Conservation (phyloP, 305 asterid species). For the Vinca major region DNA sequence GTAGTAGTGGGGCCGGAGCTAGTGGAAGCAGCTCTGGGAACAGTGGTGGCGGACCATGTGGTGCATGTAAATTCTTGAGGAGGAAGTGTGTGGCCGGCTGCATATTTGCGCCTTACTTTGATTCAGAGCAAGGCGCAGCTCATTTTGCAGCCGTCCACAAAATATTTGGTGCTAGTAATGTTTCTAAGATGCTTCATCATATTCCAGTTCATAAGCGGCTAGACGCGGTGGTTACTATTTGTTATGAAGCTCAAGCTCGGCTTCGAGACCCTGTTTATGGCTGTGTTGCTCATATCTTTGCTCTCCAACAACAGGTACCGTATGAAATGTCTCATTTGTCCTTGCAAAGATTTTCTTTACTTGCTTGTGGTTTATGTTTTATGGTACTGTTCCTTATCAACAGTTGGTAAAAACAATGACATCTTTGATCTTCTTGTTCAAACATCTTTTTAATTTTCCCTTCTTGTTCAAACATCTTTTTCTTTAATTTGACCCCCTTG, state of each 20-base stretch:
- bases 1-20: constrained; percentile 23
- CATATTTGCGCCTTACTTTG: constrained; percentile 83
- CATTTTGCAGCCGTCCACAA: constrained; percentile 92
- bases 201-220: constrained; percentile 64
- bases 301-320: constrained; percentile 78
- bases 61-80: constrained; percentile 91
- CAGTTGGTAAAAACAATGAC: constrained; percentile 43
- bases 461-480: constrained; percentile 9
- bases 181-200: constrained; percentile 70
- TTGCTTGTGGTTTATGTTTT: background rate
- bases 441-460: constrained; percentile 25
- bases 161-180: constrained; percentile 88
- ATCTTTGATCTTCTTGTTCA: constrained; percentile 23
- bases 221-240: constrained; percentile 75
- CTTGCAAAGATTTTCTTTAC: background rate
- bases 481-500: constrained; percentile 1
- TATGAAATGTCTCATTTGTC: constrained; percentile 7
- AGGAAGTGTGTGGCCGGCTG: constrained; percentile 78
- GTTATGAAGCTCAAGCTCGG: constrained; percentile 80
- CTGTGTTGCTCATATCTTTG: constrained; percentile 71
- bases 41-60: constrained; percentile 61
- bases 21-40: constrained; percentile 11
- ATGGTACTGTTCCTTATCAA: constrained; percentile 8
- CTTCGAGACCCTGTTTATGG: constrained; percentile 82
- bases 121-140: constrained; percentile 88